Percentiles rank a stretch among this genome's conserved stretches.
Conservation (phyloP, 495 filamentous ascomycete species). For the Trichoderma orchidacearum region DNA sequence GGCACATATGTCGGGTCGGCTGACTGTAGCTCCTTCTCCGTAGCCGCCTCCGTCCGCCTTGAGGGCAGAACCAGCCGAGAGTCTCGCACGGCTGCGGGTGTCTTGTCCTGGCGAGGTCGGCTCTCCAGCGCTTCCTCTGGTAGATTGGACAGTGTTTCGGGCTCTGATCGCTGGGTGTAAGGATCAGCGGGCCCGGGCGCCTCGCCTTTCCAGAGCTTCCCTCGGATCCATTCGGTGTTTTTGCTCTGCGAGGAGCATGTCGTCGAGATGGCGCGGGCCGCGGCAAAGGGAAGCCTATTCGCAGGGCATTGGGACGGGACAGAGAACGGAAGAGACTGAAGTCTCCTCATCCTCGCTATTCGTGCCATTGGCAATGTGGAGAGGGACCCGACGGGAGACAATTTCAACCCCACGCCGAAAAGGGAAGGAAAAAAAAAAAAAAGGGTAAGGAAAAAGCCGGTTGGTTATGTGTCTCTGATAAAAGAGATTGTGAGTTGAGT, state of each 20-base stretch:
- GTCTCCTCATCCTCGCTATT: slow-evolving; percentile 1
- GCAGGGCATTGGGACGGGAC: not conserved
- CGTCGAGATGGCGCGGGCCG: slow-evolving; percentile 2
- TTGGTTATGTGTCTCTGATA: too few relatives aligned
- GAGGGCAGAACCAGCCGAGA: not conserved
- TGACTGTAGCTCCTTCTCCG: slow-evolving; percentile 3
- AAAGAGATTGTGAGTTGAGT: too few relatives aligned
- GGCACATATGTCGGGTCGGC: slow-evolving; percentile 36
- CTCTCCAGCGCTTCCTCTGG: not conserved
- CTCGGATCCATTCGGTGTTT: not conserved
- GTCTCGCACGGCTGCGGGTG: not conserved
- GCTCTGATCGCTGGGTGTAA: not conserved
- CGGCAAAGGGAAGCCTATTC: not conserved
- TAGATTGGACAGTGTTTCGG: not conserved
- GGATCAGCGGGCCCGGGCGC: not conserved
- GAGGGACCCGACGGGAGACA: too few relatives aligned
- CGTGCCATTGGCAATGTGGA: not conserved
- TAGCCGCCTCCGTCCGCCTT: slow-evolving; percentile 10
- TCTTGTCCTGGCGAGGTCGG: not conserved
- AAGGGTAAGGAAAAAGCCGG: too few relatives aligned
- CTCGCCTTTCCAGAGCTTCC: not conserved
- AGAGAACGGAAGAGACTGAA: not conserved
- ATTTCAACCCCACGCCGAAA: too few relatives aligned
- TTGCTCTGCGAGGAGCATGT: not conserved
- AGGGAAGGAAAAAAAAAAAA: too few relatives aligned